Evolutionary conservation across 2,329 filamentous ascomycete species (phyloP).

Genomic region (Talaromyces albobiverticillius): DNA sequence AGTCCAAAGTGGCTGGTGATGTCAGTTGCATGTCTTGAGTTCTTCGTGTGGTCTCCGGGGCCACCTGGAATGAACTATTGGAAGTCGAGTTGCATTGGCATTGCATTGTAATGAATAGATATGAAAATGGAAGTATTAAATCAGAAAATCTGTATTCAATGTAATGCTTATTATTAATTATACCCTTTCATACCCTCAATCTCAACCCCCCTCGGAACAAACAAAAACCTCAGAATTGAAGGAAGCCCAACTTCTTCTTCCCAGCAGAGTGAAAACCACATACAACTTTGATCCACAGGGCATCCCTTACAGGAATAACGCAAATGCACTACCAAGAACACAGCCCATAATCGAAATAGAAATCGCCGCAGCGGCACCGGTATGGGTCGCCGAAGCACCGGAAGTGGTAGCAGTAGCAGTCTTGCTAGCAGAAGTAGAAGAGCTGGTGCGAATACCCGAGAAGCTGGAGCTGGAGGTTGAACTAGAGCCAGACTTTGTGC

Average conservation of each 20-base stretch:
- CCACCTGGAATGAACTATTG: not conserved
- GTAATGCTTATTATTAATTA: not conserved
- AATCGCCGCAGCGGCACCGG: conserved; percentile 24
- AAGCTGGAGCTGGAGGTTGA: conserved; percentile 15
- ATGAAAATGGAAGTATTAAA: not conserved
- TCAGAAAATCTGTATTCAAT: not conserved
- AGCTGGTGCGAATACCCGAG: conserved; percentile 18
- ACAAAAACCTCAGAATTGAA: not conserved
- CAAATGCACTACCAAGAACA: conserved; percentile 14
- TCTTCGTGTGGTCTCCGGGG: not conserved
- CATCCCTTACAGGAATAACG: conserved; percentile 5
- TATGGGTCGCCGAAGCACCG: conserved; percentile 20
- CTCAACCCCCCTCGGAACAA: too few relatives aligned
- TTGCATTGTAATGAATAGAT: not conserved
- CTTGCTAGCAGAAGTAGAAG: conserved; percentile 22
- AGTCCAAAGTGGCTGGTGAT: not conserved
- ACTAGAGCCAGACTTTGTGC: conserved; percentile 18
- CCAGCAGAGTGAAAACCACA: too few relatives aligned
- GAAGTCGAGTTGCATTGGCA: not conserved
- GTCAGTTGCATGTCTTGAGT: not conserved
- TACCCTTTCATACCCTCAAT: not conserved
- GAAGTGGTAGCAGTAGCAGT: conserved; percentile 13
- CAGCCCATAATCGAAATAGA: conserved; percentile 21
- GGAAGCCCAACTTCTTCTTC: not conserved
- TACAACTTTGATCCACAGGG: too few relatives aligned